phyloP scores from a whole-genome alignment of 192 early-diverging fungal species.

The Gigaspora rosea region DNA sequence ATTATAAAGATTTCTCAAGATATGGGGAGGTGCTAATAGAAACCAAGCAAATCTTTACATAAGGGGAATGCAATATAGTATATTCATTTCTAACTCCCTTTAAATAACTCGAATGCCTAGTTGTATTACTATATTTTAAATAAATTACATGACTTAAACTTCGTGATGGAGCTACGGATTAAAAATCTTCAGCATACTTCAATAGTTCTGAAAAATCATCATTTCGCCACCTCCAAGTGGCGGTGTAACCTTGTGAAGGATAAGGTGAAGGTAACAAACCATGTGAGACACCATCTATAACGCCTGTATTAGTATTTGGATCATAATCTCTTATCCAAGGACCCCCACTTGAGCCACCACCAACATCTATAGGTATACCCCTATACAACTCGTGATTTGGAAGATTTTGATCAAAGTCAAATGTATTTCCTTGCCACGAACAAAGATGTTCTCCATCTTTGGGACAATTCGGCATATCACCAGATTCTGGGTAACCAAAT shows the following conservation, averaged over 20 bases:
- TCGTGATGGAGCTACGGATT: too few relatives aligned
- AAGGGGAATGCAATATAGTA: too few relatives aligned
- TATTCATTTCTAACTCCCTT: too few relatives aligned
- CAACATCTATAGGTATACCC: slow-evolving; percentile 1
- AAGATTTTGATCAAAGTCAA: not conserved
- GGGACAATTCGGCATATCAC: not conserved
- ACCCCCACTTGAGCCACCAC: not conserved
- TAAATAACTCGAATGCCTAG: too few relatives aligned
- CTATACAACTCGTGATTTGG: not conserved
- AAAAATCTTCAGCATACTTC: not conserved
- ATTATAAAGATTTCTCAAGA: too few relatives aligned
- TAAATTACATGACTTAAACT: too few relatives aligned
- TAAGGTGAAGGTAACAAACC: not conserved
- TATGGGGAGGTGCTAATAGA: too few relatives aligned
- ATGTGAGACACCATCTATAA: not conserved
- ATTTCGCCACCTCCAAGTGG: not conserved
- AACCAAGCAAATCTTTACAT: too few relatives aligned
- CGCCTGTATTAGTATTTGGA: slow-evolving; percentile 1
- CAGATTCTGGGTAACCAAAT: not conserved
- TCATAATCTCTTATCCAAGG: slow-evolving; percentile 5
- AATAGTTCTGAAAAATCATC: not conserved
- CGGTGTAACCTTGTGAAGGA: not conserved
- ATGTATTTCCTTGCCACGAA: not conserved
- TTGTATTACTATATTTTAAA: too few relatives aligned
- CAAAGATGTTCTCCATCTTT: not conserved